Evolutionary conservation across 2,329 filamentous ascomycete species (phyloP).

Genomic region (Penicillium aurantiogriseum): DNA sequence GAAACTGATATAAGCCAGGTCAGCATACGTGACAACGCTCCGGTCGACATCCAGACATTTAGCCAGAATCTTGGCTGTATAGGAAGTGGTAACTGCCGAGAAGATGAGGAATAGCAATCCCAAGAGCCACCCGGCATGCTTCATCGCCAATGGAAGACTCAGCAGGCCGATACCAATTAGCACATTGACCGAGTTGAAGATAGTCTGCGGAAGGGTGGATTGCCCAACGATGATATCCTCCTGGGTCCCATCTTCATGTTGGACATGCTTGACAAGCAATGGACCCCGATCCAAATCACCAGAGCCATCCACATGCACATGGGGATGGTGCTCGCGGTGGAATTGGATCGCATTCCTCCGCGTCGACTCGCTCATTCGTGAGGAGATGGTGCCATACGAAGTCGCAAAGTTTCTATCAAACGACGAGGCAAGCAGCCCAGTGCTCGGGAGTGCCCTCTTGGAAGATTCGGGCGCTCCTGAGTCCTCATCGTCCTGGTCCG

Average conservation of each 20-base stretch:
- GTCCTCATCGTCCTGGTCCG: constrained; percentile 20
- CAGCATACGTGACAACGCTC: constrained; percentile 88
- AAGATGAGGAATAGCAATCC: constrained; percentile 73
- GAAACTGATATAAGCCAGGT: constrained; percentile 88
- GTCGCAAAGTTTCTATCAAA: constrained; percentile 70
- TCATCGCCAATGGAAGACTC: constrained; percentile 82
- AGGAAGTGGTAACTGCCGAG: constrained; percentile 73
- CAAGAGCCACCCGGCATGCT: constrained; percentile 83
- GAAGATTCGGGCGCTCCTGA: constrained; percentile 13
- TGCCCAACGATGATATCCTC: constrained; percentile 84
- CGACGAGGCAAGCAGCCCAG: constrained; percentile 48
- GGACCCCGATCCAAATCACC: constrained; percentile 65
- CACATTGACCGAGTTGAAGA: constrained; percentile 95
- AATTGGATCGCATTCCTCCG: constrained; percentile 56
- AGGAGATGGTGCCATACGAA: constrained; percentile 59
- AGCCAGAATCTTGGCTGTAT: constrained; percentile 80
- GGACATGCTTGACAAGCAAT: constrained; percentile 82
- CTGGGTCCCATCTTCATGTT: constrained; percentile 78
- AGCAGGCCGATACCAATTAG: constrained; percentile 87
- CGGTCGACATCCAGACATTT: constrained; percentile 85
- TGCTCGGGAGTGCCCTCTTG: constrained; percentile 19
- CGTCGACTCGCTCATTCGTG: constrained; percentile 56
- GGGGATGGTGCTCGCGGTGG: constrained; percentile 55
- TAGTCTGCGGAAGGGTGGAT: constrained; percentile 91
- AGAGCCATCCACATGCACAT: constrained; percentile 44